Base-by-base conservation (phyloP, 202 grass and related monocot species). In the Musa balbisiana region DNA sequence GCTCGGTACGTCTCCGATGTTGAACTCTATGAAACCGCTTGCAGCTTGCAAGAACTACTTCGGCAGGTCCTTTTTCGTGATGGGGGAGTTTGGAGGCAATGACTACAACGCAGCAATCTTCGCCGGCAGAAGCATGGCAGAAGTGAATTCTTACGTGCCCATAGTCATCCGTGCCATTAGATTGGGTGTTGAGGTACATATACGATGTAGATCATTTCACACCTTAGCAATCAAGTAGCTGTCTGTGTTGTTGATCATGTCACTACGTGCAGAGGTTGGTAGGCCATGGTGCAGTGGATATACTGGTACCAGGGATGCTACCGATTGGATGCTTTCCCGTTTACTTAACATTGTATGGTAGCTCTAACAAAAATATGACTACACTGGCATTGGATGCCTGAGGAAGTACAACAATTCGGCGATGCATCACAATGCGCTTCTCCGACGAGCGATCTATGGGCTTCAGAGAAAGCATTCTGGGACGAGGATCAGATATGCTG, bases 21-120 rank as follows among this genome's bases (percentile, higher is more conserved):
- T 22, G 10, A 43, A 43, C 51, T 21, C 9, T 23, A 20, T 23
- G n/a, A 53, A 52, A 55, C 20, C 3, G 11, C 14, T 49, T 54
- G 15, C 73, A 78, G 80, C 83, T 66, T 93, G 91, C 85, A 85
- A 63, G 5, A 77, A 77, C 6, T 71, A 90, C 63, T 84, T 93
- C 78, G 68, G 84, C 21, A 85, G 73, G 53, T 93, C 91, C 9
- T 85, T 93, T 27, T 93, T 93, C 83, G 73, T 90, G 60, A 80
- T 93, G 2, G 91, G 91, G 49, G 91, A 88, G 81, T 85, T 93
- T 73, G 91, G 91, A 65, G 92, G 92, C 52, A 96, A 92, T 49
- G 92, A 96, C 68, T 96, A 96, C 76, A 96, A 92, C 67, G 79
- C 89, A 1, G 89, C 85, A 0, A 78, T 96, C 33, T 92, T 96